Evolutionary conservation across 2,329 filamentous ascomycete species (phyloP).

Genomic region (Cadophora luteo-olivacea): DNA sequence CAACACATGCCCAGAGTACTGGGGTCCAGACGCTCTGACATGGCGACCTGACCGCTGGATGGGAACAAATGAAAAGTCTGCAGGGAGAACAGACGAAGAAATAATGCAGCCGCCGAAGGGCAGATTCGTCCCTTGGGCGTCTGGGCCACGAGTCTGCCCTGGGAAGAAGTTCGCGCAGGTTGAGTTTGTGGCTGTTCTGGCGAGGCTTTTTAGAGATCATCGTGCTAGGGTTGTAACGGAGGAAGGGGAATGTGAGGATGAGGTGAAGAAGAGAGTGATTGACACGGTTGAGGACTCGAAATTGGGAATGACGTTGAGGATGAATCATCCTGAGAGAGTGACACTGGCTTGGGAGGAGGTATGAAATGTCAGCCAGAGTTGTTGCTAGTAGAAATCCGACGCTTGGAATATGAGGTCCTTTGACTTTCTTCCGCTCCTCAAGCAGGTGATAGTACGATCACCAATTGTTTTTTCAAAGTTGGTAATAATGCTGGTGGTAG

Average conservation of each 20-base stretch:
- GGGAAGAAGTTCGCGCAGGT: slow-evolving; percentile 37
- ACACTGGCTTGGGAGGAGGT: slow-evolving; percentile 31
- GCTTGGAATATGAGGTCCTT: too few species aligned
- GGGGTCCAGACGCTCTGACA: slow-evolving; percentile 29
- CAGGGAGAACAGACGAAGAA: not conserved
- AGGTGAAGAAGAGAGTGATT: slow-evolving; percentile 28
- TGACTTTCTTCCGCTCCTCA: too few species aligned
- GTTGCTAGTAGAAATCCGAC: too few species aligned
- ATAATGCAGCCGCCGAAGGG: slow-evolving; percentile 21
- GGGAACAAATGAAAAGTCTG: not conserved
- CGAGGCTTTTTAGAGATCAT: slow-evolving; percentile 27
- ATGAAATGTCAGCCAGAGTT: not conserved
- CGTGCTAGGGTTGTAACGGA: slow-evolving; percentile 16
- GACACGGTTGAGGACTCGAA: slow-evolving; percentile 28
- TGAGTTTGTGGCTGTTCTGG: slow-evolving; percentile 36
- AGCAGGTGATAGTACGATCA: too few species aligned
- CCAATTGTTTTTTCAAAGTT: too few species aligned
- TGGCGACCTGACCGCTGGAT: slow-evolving; percentile 34
- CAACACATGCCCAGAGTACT: slow-evolving; percentile 27
- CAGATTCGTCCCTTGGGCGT: slow-evolving; percentile 30
- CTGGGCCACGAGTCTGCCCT: slow-evolving; percentile 32
- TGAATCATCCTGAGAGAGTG: slow-evolving; percentile 31
- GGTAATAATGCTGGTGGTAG: too few species aligned
- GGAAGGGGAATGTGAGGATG: slow-evolving; percentile 25
- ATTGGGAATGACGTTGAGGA: slow-evolving; percentile 30